Evolutionary conservation across 306 rosid genomes (phyloP).

Genomic region (Cajanus cajan): DNA sequence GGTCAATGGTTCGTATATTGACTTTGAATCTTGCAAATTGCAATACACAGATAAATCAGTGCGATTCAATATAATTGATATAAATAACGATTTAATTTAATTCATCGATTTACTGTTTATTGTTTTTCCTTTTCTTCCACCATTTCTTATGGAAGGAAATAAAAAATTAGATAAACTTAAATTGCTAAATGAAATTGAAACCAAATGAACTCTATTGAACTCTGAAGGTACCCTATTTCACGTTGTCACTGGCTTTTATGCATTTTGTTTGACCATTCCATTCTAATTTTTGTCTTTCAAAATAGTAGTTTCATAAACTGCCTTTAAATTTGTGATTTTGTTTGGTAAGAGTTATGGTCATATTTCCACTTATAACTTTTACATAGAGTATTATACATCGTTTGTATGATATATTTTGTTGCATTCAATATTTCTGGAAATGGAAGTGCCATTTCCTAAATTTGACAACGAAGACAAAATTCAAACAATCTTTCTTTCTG

Average conservation of each 20-base stretch:
- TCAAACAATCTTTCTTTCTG: not conserved
- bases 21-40: not conserved
- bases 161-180: no score
- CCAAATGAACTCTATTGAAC: not conserved
- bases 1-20: not conserved
- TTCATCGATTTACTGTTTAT: not conserved
- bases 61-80: not conserved
- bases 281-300: not conserved
- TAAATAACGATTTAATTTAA: no score
- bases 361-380: no score
- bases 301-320: not conserved
- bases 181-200: not conserved
- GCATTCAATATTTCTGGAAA: no score
- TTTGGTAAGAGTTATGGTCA: no score
- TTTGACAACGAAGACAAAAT: not conserved
- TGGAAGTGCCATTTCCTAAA: not conserved
- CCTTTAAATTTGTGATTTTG: no score
- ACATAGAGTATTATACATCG: no score
- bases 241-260: not conserved
- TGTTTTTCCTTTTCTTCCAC: not conserved
- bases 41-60: not conserved
- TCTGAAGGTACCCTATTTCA: not conserved
- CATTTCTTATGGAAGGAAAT: not conserved
- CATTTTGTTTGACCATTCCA: not conserved
- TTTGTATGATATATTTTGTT: no score